phyloP scores from a whole-genome alignment of 1,139 yeast genomes.

The Tardiomyces blankii region DNA sequence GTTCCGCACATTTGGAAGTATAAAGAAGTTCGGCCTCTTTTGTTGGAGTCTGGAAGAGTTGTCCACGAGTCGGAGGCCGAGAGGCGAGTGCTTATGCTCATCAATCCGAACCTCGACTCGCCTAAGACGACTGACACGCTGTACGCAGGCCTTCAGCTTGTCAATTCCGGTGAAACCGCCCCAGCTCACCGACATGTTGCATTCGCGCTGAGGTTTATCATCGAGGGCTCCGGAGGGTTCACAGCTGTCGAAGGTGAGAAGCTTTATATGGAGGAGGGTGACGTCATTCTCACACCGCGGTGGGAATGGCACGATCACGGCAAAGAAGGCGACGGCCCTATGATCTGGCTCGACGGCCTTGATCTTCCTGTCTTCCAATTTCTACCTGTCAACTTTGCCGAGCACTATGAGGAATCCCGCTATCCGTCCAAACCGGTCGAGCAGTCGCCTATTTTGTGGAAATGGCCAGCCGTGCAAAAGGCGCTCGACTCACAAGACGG shows the following conservation, averaged over 20 bases:
- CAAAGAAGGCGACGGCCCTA: conserved; percentile 19
- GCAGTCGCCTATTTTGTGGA: conserved; percentile 12
- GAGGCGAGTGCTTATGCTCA: conserved; percentile 18
- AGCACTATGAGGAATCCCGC: conserved; percentile 13
- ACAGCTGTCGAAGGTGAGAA: conserved; percentile 19
- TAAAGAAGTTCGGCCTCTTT: conserved; percentile 14
- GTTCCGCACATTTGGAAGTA: conserved; percentile 17
- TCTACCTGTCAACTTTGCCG: conserved; percentile 20
- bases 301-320: conserved; percentile 23
- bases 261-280: conserved; percentile 17
- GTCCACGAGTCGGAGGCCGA: conserved; percentile 18
- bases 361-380: conserved; percentile 20
- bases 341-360: conserved; percentile 21
- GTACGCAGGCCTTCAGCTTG: conserved; percentile 19
- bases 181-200: conserved; percentile 20
- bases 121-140: conserved; percentile 21
- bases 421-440: conserved; percentile 12
- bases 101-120: conserved; percentile 16
- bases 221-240: conserved; percentile 19
- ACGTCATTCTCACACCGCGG: conserved; percentile 19
- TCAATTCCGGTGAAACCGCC: conserved; percentile 20
- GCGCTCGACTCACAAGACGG: conserved; percentile 9
- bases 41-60: conserved; percentile 15
- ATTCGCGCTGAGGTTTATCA: conserved; percentile 18
- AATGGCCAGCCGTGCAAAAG: conserved; percentile 15